Evolutionary conservation across 495 filamentous ascomycete species (phyloP).

Genomic region (Aspergillus hancockii): DNA sequence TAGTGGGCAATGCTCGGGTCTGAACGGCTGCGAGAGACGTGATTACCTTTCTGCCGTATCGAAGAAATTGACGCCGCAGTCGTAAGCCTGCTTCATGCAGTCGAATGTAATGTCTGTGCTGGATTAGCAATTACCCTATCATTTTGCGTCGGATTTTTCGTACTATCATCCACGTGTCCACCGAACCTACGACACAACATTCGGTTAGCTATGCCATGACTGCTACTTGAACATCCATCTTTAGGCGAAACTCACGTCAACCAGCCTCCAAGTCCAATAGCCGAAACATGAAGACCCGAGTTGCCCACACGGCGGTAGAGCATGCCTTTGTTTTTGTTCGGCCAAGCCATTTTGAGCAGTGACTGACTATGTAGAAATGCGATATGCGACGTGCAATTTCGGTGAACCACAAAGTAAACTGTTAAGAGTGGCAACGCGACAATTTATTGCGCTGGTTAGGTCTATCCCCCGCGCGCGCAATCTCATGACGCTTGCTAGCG

Average conservation of each 20-base stretch:
- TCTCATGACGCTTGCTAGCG: not conserved
- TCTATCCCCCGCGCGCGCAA: not conserved
- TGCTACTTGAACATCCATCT: not conserved
- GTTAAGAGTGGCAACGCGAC: not conserved
- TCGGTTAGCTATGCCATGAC: not conserved
- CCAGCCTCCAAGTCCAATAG: constrained; percentile 69
- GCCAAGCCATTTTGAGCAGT: constrained; percentile 25
- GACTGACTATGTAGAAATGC: no score
- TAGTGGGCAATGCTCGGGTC: constrained; percentile 30
- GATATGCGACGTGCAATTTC: not conserved
- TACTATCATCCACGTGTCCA: constrained; percentile 27
- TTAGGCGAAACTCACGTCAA: constrained; percentile 22
- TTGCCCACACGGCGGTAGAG: constrained; percentile 68
- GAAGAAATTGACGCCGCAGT: constrained; percentile 76
- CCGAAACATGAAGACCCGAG: constrained; percentile 69
- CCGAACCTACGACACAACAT: constrained; percentile 19
- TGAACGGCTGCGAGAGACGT: constrained; percentile 16
- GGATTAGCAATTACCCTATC: constrained; percentile 1
- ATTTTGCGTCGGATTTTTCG: not conserved
- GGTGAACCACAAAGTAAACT: not conserved
- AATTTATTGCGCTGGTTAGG: not conserved
- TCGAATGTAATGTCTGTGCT: constrained; percentile 58
- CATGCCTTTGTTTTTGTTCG: constrained; percentile 51
- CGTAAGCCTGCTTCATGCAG: constrained; percentile 76
- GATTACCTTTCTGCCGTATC: constrained; percentile 49